A percentile compares a stretch with the other conserved stretches of the same genome.
Evolutionary conservation across 1,284 basidiomycete genomes (phyloP).

Genomic region (Sanguinoderma infundibulare): DNA sequence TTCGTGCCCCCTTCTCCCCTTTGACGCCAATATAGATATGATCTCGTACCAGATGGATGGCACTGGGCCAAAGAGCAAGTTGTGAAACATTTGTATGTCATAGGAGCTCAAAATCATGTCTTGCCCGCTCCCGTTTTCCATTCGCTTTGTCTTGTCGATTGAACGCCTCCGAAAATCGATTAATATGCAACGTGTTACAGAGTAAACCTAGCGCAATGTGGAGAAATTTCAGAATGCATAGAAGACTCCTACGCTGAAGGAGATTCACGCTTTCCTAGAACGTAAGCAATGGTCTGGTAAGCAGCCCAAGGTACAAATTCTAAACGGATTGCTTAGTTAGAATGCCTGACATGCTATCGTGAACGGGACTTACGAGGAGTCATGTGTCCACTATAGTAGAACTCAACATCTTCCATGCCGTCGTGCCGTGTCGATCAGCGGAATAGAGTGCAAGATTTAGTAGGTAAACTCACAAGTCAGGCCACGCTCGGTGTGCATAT

Average conservation of each 20-base stretch:
- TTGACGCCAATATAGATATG: constrained; percentile 10
- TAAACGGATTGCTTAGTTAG: constrained; percentile 24
- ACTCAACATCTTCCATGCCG: constrained; percentile 49
- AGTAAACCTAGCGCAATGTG: neutral
- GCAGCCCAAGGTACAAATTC: constrained; percentile 65
- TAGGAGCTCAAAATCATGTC: neutral
- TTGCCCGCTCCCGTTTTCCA: neutral
- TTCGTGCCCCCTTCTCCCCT: neutral
- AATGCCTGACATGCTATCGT: neutral
- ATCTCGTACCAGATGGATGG: constrained; percentile 21
- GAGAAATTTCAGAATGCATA: neutral
- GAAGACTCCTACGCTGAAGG: constrained; percentile 40
- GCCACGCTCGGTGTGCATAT: constrained; percentile 40
- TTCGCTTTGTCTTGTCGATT: neutral
- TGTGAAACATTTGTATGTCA: neutral
- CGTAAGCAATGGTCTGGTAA: constrained; percentile 51
- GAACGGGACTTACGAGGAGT: constrained; percentile 50
- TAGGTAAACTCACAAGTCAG: constrained; percentile 36
- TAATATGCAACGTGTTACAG: neutral
- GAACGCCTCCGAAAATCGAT: neutral
- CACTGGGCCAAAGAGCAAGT: constrained; percentile 7
- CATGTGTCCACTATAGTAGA: constrained; percentile 62
- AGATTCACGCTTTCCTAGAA: constrained; percentile 54
- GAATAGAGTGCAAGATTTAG: neutral
- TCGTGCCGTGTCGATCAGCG: neutral